Conservation (phyloP, 768 basidiomycete species). For the Pholiota microspora region DNA sequence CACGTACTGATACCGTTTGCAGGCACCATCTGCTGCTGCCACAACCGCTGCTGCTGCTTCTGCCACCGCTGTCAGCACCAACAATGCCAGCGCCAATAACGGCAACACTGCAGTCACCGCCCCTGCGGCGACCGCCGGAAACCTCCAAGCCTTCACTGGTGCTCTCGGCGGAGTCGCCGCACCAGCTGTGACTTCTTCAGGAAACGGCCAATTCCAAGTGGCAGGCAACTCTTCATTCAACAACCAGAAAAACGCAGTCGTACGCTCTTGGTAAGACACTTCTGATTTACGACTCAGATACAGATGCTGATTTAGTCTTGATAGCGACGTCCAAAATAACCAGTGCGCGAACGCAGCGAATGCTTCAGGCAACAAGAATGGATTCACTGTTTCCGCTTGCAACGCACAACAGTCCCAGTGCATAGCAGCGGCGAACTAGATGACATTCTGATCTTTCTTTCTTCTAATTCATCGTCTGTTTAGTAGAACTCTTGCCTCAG, state of each 20-base stretch:
- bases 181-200: slow-evolving; percentile 40
- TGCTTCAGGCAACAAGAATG: slow-evolving; percentile 43
- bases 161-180: slow-evolving; percentile 43
- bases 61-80: slow-evolving; percentile 10
- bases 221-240: slow-evolving; percentile 46
- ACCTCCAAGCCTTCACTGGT: slow-evolving; percentile 51
- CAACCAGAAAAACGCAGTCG: slow-evolving; percentile 40
- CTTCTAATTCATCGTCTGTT: neutral
- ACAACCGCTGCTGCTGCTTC: slow-evolving; percentile 3
- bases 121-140: slow-evolving; percentile 18
- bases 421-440: slow-evolving; percentile 22
- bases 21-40: slow-evolving; percentile 7
- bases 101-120: slow-evolving; percentile 6
- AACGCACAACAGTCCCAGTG: slow-evolving; percentile 43
- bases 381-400: slow-evolving; percentile 46
- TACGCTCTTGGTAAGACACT: slow-evolving; percentile 42
- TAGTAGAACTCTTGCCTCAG: slow-evolving; percentile 2
- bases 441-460: neutral
- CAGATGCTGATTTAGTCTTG: neutral
- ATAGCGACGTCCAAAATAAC: slow-evolving; percentile 57
- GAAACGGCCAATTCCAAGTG: slow-evolving; percentile 48
- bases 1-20: neutral
- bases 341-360: slow-evolving; percentile 57
- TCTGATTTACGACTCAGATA: neutral
- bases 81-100: slow-evolving; percentile 6